Evolutionary conservation across 1,139 yeast species (phyloP).

Genomic region (Ogataea hybrid): DNA sequence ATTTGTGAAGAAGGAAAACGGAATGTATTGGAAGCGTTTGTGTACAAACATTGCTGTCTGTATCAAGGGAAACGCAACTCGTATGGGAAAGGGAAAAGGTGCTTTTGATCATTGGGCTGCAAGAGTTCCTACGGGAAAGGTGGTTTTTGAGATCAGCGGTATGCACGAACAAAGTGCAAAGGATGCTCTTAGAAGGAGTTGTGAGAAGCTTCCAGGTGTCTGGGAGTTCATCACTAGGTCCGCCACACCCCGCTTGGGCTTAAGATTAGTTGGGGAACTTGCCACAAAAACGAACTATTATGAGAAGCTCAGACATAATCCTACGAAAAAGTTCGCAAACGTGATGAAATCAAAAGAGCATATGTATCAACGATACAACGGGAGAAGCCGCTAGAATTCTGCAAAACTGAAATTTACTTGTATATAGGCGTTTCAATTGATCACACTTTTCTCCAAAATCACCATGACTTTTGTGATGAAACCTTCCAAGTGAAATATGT

Average conservation of each 20-base stretch:
- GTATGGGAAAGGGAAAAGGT: conserved; percentile 99
- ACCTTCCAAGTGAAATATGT: conserved; percentile 93
- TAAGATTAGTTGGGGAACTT: conserved; percentile 43
- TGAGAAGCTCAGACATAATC: conserved; percentile 54
- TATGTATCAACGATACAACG: conserved; percentile 34
- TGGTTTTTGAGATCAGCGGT: conserved; percentile 81
- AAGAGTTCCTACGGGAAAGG: conserved; percentile 93
- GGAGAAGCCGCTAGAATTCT: conserved; percentile 21
- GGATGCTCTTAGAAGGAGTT: conserved; percentile 89
- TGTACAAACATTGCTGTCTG: conserved; percentile 89
- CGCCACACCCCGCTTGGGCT: conserved; percentile 71
- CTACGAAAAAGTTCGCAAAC: conserved; percentile 50
- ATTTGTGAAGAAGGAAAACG: conserved; percentile 71
- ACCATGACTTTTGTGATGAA: conserved; percentile 88
- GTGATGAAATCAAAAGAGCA: conserved; percentile 34
- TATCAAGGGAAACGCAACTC: conserved; percentile 95
- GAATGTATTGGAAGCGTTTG: conserved; percentile 72
- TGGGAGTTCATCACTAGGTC: conserved; percentile 78
- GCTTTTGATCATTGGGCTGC: conserved; percentile 97
- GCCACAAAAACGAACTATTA: conserved; percentile 52
- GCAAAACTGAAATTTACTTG: background rate
- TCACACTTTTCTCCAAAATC: conserved; percentile 38
- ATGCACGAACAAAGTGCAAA: conserved; percentile 89
- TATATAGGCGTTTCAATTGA: conserved; percentile 1
- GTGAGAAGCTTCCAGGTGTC: conserved; percentile 88